Conservation (phyloP, 345 rosid genomes). For the Psidium friedrichsthalianum region DNA sequence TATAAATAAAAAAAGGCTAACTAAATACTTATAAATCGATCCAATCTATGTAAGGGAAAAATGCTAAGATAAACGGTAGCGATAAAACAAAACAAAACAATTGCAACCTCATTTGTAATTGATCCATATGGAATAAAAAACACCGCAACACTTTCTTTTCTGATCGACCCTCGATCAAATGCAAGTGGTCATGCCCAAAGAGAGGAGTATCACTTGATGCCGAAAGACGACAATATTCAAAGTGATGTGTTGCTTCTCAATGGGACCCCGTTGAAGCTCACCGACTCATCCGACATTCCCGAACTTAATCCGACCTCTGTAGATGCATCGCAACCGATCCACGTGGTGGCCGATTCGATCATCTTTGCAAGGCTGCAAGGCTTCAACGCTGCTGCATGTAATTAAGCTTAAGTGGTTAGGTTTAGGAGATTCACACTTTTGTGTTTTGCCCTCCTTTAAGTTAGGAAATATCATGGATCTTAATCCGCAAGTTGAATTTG, state of each 20-base stretch:
- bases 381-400: slow-evolving; percentile 48
- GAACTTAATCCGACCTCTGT: slow-evolving; percentile 26
- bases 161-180: too few relatives aligned
- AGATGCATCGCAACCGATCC: slow-evolving; percentile 17
- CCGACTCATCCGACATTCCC: slow-evolving; percentile 27
- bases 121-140: too few relatives aligned
- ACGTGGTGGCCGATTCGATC: slow-evolving; percentile 26
- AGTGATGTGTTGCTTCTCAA: slow-evolving; percentile 46
- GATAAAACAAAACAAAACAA: too few relatives aligned
- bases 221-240: slow-evolving; percentile 40
- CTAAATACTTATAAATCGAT: too few relatives aligned
- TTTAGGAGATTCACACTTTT: neutral
- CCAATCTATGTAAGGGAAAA: too few relatives aligned
- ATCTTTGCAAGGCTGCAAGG: slow-evolving; percentile 26
- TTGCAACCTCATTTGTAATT: too few relatives aligned
- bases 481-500: neutral
- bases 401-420: slow-evolving; percentile 1
- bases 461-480: neutral
- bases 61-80: too few relatives aligned
- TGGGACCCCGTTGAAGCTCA: slow-evolving; percentile 34
- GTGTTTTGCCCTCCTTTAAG: neutral
- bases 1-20: too few relatives aligned
- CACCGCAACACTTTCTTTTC: too few relatives aligned
- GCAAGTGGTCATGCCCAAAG: slow-evolving; percentile 2
- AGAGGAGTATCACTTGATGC: slow-evolving; percentile 57